Evolutionary conservation across 2,329 filamentous ascomycete species (phyloP), one percentile per base, ranked within the genome.

Genomic region (Calonectria leucothoes): DNA sequence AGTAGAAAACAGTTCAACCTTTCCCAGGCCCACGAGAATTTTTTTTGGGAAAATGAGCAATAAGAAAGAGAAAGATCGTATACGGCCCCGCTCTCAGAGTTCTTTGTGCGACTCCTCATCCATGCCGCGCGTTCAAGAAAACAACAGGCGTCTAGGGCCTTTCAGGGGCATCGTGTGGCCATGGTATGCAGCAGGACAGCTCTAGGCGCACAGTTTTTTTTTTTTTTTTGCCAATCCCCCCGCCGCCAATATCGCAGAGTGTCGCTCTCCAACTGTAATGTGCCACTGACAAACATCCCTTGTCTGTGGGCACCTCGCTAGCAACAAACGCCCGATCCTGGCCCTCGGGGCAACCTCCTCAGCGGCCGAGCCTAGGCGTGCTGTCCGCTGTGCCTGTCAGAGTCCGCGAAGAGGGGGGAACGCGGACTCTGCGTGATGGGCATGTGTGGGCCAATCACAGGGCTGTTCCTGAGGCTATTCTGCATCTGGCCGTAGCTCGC

Each of bases 381-480:
- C 55, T 63, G 39, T 17, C 39, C 37, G 39, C 25, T 20, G 55
- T 49, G 73, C 68, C 71, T 59, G 57, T 70, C 63, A 72, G 39
- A 29, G 69, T 69, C 66, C 57, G 42, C 48, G 52, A n/a, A n/a
- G n/a, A n/a, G n/a, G n/a, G n/a, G n/a, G n/a, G n/a, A n/a, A n/a
- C 42, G 37, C 78, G 75, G 77, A 69, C 74, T 64, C 64, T 48
- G 55, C 27, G 55, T 51, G 59, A 48, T 42, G 42, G 64, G 37
- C 69, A 82, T 83, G 82, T 82, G 84, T 82, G 81, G 52, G 57
- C 86, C 85, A 87, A 87, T 87, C 74, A 81, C n/a, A 77, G 37
- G 23, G 39, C 75, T 81, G 85, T 86, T 74, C 84, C 84, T 86
- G 84, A 75, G 79, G 81, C 85, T 84, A 84, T 79, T 66, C 83